Evolutionary conservation across 1,284 basidiomycete genomes (phyloP), one percentile per base, ranked within the genome.

Genomic region (Heterobasidion occidentale): DNA sequence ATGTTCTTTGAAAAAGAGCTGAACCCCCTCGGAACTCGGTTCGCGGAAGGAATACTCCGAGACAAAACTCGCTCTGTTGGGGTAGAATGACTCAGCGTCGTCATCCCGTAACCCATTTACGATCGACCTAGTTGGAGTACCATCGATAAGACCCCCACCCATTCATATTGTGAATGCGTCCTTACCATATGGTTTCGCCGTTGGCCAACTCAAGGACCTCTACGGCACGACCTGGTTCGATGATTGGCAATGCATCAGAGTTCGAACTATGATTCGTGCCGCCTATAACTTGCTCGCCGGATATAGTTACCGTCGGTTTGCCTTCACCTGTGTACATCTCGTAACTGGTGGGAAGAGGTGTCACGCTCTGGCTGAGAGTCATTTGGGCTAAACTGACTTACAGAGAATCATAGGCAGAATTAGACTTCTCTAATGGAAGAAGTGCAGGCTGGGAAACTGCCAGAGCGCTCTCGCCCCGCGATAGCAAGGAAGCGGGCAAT

Each of bases 121-220:
- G 61, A 92, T 88, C 57, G 84, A 85, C 88, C 88, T 90, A 59
- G n/a, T 19, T 38, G 51, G 36, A 47, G 46, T 48, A 38, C 20
- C 47, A 56, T 64, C 57, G 65, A 59, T 54, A 57, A 44, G 34
- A 52, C 47, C 56, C 52, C 53, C 56, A 55, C 46, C 27, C 45
- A 48, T 53, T 46, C 50, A 56, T 46, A 36, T 53, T 47, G 12
- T 36, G 9, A 14, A 47, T 55, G 45, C 34, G 63, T 52, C 14
- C 75, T 53, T 58, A 88, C 89, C 89, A 92, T 57, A 92, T 84
- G 14, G 87, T 88, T 68, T 92, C 84, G 27, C 89, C 89, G 65
- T 90, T 90, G 12, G 87, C 87, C 64, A 90, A 72, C 65, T 92
- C 86, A 52, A 92, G 77, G 38, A 92, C 77, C 69, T 92, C 88